Percentiles rank a stretch among this genome's conserved stretches.
Evolutionary conservation across 257 asterid species (phyloP).

Genomic region (Solanum peruvianum): DNA sequence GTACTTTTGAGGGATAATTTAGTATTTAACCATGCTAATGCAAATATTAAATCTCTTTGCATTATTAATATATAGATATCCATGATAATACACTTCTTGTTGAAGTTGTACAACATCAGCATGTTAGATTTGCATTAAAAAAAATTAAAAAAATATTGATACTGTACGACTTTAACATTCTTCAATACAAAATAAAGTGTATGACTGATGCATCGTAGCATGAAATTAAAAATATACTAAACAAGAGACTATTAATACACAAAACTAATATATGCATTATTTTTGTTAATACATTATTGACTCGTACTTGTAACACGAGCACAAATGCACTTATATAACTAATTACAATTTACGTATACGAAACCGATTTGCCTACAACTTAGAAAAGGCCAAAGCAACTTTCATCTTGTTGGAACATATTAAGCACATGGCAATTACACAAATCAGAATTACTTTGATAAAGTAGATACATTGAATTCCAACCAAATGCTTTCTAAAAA

Average conservation of each 20-base stretch:
- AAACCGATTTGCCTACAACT: not conserved
- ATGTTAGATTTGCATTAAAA: too few species aligned
- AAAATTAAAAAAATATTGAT: too few species aligned
- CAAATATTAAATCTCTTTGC: not conserved
- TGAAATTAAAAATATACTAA: too few species aligned
- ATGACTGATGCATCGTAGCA: not conserved
- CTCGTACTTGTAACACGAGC: not conserved
- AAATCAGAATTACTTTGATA: not conserved
- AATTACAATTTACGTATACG: not conserved
- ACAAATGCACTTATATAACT: not conserved
- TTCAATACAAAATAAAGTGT: not conserved
- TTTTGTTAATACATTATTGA: not conserved
- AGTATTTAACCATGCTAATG: not conserved
- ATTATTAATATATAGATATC: too few species aligned
- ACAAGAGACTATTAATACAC: not conserved
- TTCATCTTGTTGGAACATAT: not conserved
- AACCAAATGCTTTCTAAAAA: not conserved
- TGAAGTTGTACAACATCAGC: too few species aligned
- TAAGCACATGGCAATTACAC: not conserved
- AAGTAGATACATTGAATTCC: not conserved
- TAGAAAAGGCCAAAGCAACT: not conserved
- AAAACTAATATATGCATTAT: too few species aligned
- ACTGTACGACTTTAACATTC: too few species aligned
- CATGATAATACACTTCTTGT: not conserved
- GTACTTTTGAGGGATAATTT: too few species aligned